Percentiles rank a stretch among this genome's conserved stretches.
Evolutionary conservation across 352 stramenopile species (phyloP).

Genomic region (Saprolegnia parasitica): DNA sequence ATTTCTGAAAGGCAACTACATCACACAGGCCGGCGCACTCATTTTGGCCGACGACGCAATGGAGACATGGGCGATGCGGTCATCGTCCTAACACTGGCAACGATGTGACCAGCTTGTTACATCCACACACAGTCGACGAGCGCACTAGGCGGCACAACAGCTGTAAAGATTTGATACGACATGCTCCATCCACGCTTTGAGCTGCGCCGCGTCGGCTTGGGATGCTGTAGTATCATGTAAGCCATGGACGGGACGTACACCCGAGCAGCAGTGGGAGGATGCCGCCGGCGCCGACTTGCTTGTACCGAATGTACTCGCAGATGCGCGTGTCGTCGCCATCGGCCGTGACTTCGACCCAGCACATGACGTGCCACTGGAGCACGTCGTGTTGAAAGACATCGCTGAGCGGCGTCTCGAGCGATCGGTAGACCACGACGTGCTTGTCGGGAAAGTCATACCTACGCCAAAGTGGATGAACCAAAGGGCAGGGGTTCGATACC

Average conservation of each 20-base stretch:
- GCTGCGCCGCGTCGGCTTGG: slow-evolving; percentile 12
- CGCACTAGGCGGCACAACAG: slow-evolving; percentile 5
- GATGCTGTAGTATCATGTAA: slow-evolving; percentile 7
- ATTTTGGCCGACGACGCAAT: slow-evolving; percentile 8
- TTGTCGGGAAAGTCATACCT: slow-evolving; percentile 8
- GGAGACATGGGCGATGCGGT: slow-evolving; percentile 1
- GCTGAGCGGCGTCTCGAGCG: background rate
- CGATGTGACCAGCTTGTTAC: background rate
- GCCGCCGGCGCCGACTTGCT: slow-evolving; percentile 6
- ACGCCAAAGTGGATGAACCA: background rate
- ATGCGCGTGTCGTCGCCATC: slow-evolving; percentile 23
- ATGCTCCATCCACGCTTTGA: slow-evolving; percentile 25
- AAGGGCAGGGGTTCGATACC: background rate
- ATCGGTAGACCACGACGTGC: slow-evolving; percentile 26
- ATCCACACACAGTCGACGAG: background rate
- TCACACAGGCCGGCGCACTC: slow-evolving; percentile 7
- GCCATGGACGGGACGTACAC: slow-evolving; percentile 4
- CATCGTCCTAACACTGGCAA: too few relatives aligned
- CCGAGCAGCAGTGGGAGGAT: slow-evolving; percentile 20
- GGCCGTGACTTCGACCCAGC: slow-evolving; percentile 18
- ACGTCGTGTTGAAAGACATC: slow-evolving; percentile 18
- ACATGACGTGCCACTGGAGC: slow-evolving; percentile 25
- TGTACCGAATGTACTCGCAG: slow-evolving; percentile 27
- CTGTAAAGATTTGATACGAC: slow-evolving; percentile 24
- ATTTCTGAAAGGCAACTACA: slow-evolving; percentile 17